Percentiles rank a stretch among this genome's conserved stretches.
Evolutionary conservation across 495 filamentous ascomycete genomes (phyloP).

Genomic region (Podospora didyma): DNA sequence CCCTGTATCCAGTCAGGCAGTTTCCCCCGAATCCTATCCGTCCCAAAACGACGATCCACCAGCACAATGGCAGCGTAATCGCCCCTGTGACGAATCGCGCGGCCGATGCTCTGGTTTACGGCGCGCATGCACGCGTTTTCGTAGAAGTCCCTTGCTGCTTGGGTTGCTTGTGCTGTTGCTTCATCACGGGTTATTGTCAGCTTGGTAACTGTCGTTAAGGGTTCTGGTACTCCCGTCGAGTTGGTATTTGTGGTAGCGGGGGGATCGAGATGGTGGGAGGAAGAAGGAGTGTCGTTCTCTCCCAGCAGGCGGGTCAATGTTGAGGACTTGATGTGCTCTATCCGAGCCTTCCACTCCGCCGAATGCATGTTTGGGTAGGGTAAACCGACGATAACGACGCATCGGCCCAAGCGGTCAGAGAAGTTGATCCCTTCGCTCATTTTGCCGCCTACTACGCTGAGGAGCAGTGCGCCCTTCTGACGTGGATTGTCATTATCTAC

Average conservation of each 20-base stretch:
- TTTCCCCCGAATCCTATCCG: constrained; percentile 65
- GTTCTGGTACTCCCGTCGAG: not conserved
- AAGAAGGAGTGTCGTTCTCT: not conserved
- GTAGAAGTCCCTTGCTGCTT: constrained; percentile 76
- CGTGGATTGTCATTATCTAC: not conserved
- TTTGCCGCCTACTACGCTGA: constrained; percentile 94
- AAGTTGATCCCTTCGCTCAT: constrained; percentile 98
- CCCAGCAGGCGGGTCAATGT: constrained; percentile 35
- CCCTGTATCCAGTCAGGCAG: constrained; percentile 83
- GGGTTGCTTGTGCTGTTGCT: constrained; percentile 47
- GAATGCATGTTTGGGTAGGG: constrained; percentile 91
- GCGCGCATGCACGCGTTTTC: constrained; percentile 95
- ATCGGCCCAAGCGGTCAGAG: constrained; percentile 83
- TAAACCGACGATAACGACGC: constrained; percentile 82
- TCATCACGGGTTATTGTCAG: constrained; percentile 10
- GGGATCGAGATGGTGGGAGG: too few species aligned
- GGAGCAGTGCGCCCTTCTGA: constrained; percentile 63
- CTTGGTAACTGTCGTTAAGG: not conserved
- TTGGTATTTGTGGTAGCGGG: too few species aligned
- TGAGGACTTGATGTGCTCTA: constrained; percentile 75
- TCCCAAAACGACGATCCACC: constrained; percentile 72
- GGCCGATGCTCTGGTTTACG: constrained; percentile 93
- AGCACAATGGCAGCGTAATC: constrained; percentile 91
- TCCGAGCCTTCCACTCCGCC: constrained; percentile 87
- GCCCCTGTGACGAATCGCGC: constrained; percentile 80